A percentile compares a stretch with the other conserved stretches of the same genome.
These are phyloP conservation scores for Trichoderma lentiforme DNA, from an alignment of 2,329 filamentous ascomycete species.

Conservation along the genomic window DNA sequence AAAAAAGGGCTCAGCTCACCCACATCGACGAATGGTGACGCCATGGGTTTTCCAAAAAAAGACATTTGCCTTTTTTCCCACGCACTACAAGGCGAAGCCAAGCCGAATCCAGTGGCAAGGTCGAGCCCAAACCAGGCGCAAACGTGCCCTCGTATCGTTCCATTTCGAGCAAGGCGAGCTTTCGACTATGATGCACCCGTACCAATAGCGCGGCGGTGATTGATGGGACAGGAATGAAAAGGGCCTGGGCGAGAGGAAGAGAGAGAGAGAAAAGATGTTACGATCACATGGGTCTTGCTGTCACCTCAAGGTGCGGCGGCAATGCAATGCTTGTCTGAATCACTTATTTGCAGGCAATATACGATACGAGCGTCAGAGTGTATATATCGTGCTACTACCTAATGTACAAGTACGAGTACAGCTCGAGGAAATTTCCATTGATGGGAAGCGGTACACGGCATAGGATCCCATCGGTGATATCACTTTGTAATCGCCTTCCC, in stretches of 20 bases:
- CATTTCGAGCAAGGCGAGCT: not conserved
- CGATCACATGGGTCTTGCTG: constrained; percentile 3
- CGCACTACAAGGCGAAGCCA: not conserved
- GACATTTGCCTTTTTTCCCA: not conserved
- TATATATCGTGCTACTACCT: not conserved
- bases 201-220: not conserved
- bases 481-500: not conserved
- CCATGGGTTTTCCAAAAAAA: constrained; percentile 11
- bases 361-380: not conserved
- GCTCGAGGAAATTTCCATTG: not conserved
- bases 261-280: not conserved
- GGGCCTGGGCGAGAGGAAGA: not conserved
- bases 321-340: not conserved
- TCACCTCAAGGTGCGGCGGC: not conserved
- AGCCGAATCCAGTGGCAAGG: not conserved
- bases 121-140: not conserved
- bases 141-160: constrained; percentile 6
- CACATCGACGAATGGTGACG: not conserved
- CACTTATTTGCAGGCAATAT: not conserved
- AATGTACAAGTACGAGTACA: not conserved
- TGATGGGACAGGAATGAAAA: not conserved
- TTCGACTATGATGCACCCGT: not conserved
- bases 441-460: not conserved
- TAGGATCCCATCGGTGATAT: not conserved
- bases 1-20: not conserved